These are phyloP conservation scores for Lepidium africanum DNA, from an alignment of 345 rosid genomes.

Conservation along the genomic window DNA sequence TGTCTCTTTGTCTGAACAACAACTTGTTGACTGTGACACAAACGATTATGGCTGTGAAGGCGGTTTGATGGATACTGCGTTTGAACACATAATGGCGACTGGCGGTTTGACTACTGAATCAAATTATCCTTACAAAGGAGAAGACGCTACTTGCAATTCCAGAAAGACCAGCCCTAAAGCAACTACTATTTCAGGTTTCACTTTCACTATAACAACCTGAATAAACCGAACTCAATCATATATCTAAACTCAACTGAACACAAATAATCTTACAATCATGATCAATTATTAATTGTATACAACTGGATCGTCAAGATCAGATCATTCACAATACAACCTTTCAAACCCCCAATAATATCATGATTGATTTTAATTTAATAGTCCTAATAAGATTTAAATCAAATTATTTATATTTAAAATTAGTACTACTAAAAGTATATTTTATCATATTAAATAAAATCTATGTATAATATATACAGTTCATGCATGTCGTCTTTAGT, in stretches of 20 bases:
- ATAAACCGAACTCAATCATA: not conserved
- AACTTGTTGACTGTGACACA: conserved; percentile 48
- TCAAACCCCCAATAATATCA: no score
- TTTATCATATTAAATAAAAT: no score
- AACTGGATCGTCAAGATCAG: no score
- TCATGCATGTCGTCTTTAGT: no score
- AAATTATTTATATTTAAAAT: no score
- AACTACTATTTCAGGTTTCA: conserved; percentile 30
- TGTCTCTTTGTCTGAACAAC: conserved; percentile 55
- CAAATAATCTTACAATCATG: not conserved
- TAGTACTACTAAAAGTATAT: no score
- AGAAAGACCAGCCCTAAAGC: not conserved
- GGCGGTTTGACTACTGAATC: conserved; percentile 43
- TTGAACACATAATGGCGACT: conserved; percentile 30
- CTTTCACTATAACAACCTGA: not conserved
- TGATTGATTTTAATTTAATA: no score
- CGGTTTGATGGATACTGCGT: conserved; percentile 54
- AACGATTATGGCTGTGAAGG: conserved; percentile 40
- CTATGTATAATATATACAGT: no score
- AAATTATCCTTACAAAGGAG: conserved; percentile 41
- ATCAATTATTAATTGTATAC: no score
- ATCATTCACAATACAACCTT: no score
- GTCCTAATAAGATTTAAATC: no score
- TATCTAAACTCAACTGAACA: not conserved
- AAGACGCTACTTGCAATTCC: conserved; percentile 31